These are phyloP conservation scores for Heliocybe sulcata DNA, from an alignment of 1,284 basidiomycete species.

Conservation along the genomic window DNA sequence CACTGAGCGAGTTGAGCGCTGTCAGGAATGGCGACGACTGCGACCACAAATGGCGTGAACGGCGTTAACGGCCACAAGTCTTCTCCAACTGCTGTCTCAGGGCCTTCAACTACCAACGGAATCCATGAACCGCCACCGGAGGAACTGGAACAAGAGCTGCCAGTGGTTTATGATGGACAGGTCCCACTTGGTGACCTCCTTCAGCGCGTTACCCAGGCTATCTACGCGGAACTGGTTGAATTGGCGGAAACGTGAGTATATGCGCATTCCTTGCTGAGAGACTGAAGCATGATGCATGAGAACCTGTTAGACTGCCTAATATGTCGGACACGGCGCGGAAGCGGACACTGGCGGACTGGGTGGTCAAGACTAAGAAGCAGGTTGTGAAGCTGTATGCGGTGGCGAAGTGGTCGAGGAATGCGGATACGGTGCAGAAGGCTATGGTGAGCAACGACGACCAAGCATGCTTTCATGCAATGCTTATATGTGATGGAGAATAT, in stretches of 20 bases:
- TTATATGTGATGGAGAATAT: constrained; percentile 49
- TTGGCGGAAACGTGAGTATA: constrained; percentile 75
- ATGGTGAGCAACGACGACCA: constrained; percentile 46
- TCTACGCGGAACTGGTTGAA: constrained; percentile 80
- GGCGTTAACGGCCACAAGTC: constrained; percentile 6
- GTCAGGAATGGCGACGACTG: neutral
- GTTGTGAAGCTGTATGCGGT: constrained; percentile 86
- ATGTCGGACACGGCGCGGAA: constrained; percentile 81
- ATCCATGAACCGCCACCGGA: constrained; percentile 40
- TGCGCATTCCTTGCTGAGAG: neutral
- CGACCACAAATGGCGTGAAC: neutral
- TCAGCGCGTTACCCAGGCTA: constrained; percentile 69
- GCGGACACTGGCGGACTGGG: constrained; percentile 79
- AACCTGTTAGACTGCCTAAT: constrained; percentile 60
- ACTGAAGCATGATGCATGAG: neutral
- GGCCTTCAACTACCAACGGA: constrained; percentile 17
- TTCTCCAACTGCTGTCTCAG: constrained; percentile 6
- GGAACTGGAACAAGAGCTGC: constrained; percentile 68
- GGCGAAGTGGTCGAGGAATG: constrained; percentile 77
- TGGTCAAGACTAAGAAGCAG: constrained; percentile 83
- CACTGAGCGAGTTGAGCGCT: neutral
- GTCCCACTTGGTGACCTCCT: constrained; percentile 70
- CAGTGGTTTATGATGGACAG: constrained; percentile 69
- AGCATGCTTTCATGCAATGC: constrained; percentile 2
- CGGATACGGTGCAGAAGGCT: constrained; percentile 74